Percentiles rank a stretch among this genome's conserved stretches.
These are phyloP conservation scores for Deinandra increscens DNA, from an alignment of 129 eudicot species.

Conservation along the genomic window DNA sequence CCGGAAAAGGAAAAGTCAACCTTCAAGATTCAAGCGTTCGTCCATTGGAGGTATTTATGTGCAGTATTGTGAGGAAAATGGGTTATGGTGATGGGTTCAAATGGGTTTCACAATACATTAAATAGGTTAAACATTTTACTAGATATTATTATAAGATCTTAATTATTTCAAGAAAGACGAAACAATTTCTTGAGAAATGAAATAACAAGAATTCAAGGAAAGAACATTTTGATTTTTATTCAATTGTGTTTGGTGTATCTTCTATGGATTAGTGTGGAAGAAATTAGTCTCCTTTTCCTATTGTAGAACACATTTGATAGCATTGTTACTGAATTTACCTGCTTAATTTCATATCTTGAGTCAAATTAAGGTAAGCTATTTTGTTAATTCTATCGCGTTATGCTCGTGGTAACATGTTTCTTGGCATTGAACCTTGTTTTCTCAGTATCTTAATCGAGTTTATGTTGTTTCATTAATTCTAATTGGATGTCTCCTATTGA, in stretches of 20 bases:
- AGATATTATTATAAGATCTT: neutral
- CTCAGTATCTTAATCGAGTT: too few species aligned
- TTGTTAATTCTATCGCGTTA: too few species aligned
- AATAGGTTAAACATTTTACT: neutral
- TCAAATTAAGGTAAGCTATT: too few species aligned
- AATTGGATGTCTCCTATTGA: too few species aligned
- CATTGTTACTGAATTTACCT: too few species aligned
- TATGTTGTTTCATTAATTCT: too few species aligned
- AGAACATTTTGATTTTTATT: constrained; percentile 6
- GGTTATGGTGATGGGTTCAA: constrained; percentile 29
- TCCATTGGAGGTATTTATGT: constrained; percentile 26
- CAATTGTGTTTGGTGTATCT: constrained; percentile 4
- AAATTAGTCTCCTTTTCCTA: neutral
- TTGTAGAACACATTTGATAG: neutral
- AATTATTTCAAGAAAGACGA: constrained; percentile 1
- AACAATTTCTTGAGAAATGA: constrained; percentile 5
- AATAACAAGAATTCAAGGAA: neutral
- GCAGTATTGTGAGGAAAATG: constrained; percentile 23
- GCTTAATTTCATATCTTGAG: too few species aligned
- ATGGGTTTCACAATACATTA: constrained; percentile 24
- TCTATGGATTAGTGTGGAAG: neutral
- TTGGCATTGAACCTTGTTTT: too few species aligned
- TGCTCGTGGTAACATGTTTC: too few species aligned
- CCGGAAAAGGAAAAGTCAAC: constrained; percentile 24
- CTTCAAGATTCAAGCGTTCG: constrained; percentile 25